phyloP scores from a whole-genome alignment of 1,139 yeast genomes.

The Arxiozyma heterogenica region DNA sequence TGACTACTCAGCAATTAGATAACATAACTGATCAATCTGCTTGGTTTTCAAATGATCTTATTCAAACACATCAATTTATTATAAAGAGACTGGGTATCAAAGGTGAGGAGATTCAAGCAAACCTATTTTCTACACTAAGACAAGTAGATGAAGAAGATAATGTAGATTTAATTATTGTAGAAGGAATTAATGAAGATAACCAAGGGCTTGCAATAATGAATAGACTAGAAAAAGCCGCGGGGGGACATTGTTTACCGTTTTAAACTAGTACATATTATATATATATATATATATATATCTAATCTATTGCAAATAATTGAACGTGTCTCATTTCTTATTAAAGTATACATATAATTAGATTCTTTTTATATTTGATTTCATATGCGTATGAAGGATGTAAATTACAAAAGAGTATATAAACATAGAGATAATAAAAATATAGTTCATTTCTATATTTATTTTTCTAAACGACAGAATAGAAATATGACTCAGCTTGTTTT shows the following conservation, averaged over 20 bases:
- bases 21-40: conserved; percentile 7
- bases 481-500: conserved; percentile 14
- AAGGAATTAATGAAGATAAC: conserved; percentile 57
- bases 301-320: background rate
- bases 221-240: conserved; percentile 78
- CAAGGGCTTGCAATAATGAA: conserved; percentile 96
- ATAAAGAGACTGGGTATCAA: conserved; percentile 46
- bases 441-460: too few species aligned
- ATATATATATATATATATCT: too few species aligned
- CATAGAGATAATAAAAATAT: background rate
- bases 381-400: background rate
- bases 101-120: conserved; percentile 61
- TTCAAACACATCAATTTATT: conserved; percentile 24
- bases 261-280: background rate
- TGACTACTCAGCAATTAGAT: conserved; percentile 23
- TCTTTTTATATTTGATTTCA: too few species aligned
- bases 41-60: background rate
- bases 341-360: background rate
- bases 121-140: conserved; percentile 62
- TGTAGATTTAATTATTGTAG: conserved; percentile 58
- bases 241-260: conserved; percentile 31
- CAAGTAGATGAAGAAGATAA: conserved; percentile 54
- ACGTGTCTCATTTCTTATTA: background rate
- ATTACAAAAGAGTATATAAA: background rate
- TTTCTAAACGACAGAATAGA: conserved; percentile 22